Base-by-base conservation (phyloP, 2,329 filamentous ascomycete genomes). In the Periconia sp. region DNA sequence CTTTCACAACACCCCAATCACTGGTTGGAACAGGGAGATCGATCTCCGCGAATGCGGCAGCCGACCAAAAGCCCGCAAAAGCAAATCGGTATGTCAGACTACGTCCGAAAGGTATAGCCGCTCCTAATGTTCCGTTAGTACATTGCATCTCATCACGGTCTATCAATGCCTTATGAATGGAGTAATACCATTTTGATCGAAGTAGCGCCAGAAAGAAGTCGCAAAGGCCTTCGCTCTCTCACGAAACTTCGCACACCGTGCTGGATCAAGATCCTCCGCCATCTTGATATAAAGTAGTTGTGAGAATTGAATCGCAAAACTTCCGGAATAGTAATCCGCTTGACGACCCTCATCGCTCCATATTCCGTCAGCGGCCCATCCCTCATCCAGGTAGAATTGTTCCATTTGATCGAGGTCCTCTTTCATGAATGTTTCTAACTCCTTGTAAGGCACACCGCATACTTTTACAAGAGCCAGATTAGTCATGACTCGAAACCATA, bases 251-350 rank as follows among this genome's bases (percentile, higher is more conserved):
- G 61, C 60, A 4, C 66, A 68, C 15, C 77, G 59, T 21, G 58
- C 48, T 0, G 65, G 59, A 35, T 79, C 76, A 3, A 75, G 29
- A 12, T 77, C 71, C 0, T 50, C 44, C 0, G 74, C 75, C 45
- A 76, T 74, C 6, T 70, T 72, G 0, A 69, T 63, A 45, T 76
- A 80, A 0, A 79, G 57, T 3, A 80, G 56, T 43, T 80, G 77
- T 2, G 69, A 72, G 23, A 79, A 80, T 40, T 80, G 78, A 7
- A 80, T 77, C 0, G 78, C 78, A 40, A 80, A 80, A 32, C 78
- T 80, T 0, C 77, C 77, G 1, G 77, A 79, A 40, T 80, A 80
- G 52, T 80, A 79, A 37, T 80, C 78, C 0, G 71, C 76, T 32
- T 80, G 77, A 12, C 54, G 6, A 34, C 70, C 41, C 44, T 65